Conservation (phyloP, 805 yeast genomes). For the Wickerhamiella kurtzmanii region DNA sequence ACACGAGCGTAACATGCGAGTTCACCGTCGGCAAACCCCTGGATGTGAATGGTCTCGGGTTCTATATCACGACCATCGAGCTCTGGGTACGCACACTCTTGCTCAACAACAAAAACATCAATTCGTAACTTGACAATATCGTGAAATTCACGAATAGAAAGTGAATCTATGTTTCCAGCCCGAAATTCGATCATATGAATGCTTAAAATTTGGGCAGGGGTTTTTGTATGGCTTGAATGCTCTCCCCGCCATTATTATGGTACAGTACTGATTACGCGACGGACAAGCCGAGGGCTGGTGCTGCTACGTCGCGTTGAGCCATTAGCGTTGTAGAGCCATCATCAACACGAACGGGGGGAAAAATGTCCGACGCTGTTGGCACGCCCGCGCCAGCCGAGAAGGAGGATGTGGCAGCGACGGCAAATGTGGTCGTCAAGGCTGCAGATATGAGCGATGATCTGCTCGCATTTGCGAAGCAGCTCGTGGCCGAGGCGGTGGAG, state of each 20-base stretch:
- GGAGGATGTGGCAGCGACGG: too few relatives aligned
- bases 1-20: slow-evolving; percentile 8
- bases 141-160: slow-evolving; percentile 11
- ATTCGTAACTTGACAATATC: slow-evolving; percentile 11
- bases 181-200: slow-evolving; percentile 2
- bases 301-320: too few relatives aligned
- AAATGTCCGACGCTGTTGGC: neutral
- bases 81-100: slow-evolving; percentile 17
- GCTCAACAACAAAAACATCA: slow-evolving; percentile 20
- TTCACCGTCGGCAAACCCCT: slow-evolving; percentile 3
- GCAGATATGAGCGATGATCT: slow-evolving; percentile 19
- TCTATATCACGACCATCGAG: slow-evolving; percentile 16
- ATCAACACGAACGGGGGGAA: too few relatives aligned
- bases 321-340: too few relatives aligned
- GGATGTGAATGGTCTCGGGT: slow-evolving; percentile 9
- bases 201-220: neutral
- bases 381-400: neutral
- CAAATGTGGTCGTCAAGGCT: slow-evolving; percentile 13
- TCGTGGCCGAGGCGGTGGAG: slow-evolving; percentile 32
- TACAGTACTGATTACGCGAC: too few relatives aligned
- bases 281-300: too few relatives aligned
- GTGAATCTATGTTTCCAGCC: slow-evolving; percentile 1
- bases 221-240: neutral
- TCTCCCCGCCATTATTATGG: too few relatives aligned
- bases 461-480: slow-evolving; percentile 10